These are phyloP conservation scores for Umbelopsis sp. DNA, from an alignment of 371 early-diverging fungal species.

Conservation along the genomic window DNA sequence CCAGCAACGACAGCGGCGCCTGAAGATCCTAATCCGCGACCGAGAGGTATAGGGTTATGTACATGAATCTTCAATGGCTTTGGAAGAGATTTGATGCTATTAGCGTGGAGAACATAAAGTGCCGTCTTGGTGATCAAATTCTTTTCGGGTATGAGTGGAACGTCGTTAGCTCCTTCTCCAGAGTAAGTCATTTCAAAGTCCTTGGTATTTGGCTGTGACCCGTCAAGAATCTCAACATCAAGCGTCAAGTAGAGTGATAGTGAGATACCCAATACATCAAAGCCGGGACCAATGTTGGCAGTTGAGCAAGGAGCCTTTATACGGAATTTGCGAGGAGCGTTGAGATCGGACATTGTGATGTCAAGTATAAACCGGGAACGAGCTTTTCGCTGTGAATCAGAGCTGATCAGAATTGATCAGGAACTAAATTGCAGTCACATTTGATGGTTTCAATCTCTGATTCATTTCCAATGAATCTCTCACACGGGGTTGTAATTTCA, in stretches of 20 bases:
- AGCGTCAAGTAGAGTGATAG: slow-evolving; percentile 84
- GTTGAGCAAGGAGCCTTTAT: slow-evolving; percentile 92
- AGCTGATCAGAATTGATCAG: neutral
- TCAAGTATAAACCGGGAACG: too few relatives aligned
- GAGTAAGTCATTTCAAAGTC: slow-evolving; percentile 71
- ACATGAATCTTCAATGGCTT: slow-evolving; percentile 67
- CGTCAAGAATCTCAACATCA: slow-evolving; percentile 46
- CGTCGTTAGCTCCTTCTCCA: slow-evolving; percentile 78
- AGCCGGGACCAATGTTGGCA: slow-evolving; percentile 97
- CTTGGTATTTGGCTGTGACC: slow-evolving; percentile 21
- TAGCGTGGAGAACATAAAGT: slow-evolving; percentile 77
- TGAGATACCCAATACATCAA: slow-evolving; percentile 92
- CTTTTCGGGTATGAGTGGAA: slow-evolving; percentile 74
- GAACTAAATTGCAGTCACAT: neutral
- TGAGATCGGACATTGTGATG: slow-evolving; percentile 26
- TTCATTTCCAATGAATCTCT: too few relatives aligned
- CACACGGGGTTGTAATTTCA: too few relatives aligned
- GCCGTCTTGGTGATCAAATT: slow-evolving; percentile 94
- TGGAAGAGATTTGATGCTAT: slow-evolving; percentile 63
- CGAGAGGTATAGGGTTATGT: slow-evolving; percentile 91
- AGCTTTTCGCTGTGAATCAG: too few relatives aligned
- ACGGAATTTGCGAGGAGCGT: slow-evolving; percentile 57
- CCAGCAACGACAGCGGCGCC: slow-evolving; percentile 97
- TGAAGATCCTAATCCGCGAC: slow-evolving; percentile 94
- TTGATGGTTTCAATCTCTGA: too few relatives aligned